Percentiles rank a stretch among this genome's conserved stretches.
Conservation (phyloP, 1,284 basidiomycete species). For the Phenoliferia sp. region DNA sequence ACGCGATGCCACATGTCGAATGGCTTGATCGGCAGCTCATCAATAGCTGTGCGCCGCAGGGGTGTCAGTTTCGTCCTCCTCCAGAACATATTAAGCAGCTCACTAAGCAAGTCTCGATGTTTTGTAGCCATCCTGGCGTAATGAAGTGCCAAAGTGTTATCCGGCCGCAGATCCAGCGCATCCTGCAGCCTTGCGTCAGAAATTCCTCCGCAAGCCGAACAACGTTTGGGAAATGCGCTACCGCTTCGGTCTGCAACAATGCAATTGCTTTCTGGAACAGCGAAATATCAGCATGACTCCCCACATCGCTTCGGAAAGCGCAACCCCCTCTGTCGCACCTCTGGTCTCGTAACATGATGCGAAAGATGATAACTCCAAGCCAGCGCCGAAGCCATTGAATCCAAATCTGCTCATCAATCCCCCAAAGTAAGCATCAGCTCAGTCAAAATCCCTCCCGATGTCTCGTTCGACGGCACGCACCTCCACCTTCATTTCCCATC, state of each 20-base stretch:
- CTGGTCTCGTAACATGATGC: neutral
- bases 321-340: constrained; percentile 6
- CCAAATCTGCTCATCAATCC: constrained; percentile 36
- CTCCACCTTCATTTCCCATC: constrained; percentile 43
- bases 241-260: constrained; percentile 31
- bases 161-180: constrained; percentile 42
- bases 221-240: constrained; percentile 1
- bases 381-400: constrained; percentile 36
- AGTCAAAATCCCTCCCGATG: neutral
- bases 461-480: neutral
- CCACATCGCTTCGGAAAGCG: constrained; percentile 3
- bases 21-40: constrained; percentile 42
- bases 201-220: neutral
- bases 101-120: constrained; percentile 42
- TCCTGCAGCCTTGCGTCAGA: constrained; percentile 26
- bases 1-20: constrained; percentile 33
- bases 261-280: constrained; percentile 30
- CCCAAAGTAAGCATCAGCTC: neutral
- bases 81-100: neutral
- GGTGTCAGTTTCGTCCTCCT: neutral
- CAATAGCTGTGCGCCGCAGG: constrained; percentile 34
- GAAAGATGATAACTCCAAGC: constrained; percentile 1
- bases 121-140: constrained; percentile 39
- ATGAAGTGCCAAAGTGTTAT: constrained; percentile 41
- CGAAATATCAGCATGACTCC: neutral